Base-by-base conservation (phyloP, 768 basidiomycete genomes). In the Lactarius hengduanensis region DNA sequence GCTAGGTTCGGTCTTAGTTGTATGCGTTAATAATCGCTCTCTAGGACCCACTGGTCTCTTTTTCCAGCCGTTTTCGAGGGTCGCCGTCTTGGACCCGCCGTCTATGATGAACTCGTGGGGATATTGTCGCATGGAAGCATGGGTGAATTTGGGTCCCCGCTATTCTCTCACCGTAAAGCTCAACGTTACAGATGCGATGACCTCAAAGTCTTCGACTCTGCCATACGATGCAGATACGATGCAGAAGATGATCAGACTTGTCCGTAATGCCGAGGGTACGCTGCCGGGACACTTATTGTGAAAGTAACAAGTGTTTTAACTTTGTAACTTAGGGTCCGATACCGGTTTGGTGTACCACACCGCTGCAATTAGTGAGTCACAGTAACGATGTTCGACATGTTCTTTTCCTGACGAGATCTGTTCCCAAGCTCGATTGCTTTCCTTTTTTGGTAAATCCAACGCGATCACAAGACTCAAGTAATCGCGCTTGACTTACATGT, bases 121-220 rank as follows among this genome's bases (percentile, higher is more conserved):
- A 76, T 79, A 2, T 75, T 74, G 13, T 74, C 75, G 4, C 68
- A 75, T 28, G 72, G 75, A 6, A 80, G 82, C 70, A 71, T 83
- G 20, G 75, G 84, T 84, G 3, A 56, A 40, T 22, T 15, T 2
- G n/a, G 47, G 32, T 11, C 13, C 18, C 3, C 7, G 16, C 20
- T 15, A 4, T 9, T 0, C n/a, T 36, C 30, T 10, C 45, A 16
- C 40, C 45, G 28, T n/a, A 20, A 6, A 22, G 20, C 13, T 30
- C 20, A 61, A 22, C 30, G n/a, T 38, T 8, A 41, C 22, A 68
- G 67, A 68, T 56, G 41, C 15, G 30, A 9, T 68, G 53, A 68
- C 67, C 15, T 64, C 67, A 16, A 60, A 40, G 32, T 32, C n/a
- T 40, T 68, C 66, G n/a, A 64, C 63, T 61, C 26, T 64, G 2